A percentile compares a stretch with the other conserved stretches of the same genome.
Evolutionary conservation across 169 alveolate genomes (phyloP).

Genomic region (Cryptosporidium andersoni): DNA sequence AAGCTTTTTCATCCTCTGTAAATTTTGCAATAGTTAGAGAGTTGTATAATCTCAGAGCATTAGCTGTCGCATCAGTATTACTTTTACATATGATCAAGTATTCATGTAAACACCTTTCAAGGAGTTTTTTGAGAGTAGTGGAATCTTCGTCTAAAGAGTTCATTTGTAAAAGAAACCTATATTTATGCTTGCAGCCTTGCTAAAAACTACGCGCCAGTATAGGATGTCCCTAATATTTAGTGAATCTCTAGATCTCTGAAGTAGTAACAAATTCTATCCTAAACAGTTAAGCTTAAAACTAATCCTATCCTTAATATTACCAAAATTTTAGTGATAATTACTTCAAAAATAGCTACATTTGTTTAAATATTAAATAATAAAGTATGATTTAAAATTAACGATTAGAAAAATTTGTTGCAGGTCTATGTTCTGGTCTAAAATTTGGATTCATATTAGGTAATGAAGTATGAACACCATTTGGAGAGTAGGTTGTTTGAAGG

Average conservation of each 20-base stretch:
- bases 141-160: background rate
- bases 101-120: slow-evolving; percentile 41
- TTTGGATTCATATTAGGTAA: slow-evolving; percentile 4
- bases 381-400: no score
- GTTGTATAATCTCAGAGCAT: slow-evolving; percentile 33
- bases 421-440: slow-evolving; percentile 7
- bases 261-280: no score
- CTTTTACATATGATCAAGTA: slow-evolving; percentile 28
- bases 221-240: no score
- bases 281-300: no score
- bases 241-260: no score
- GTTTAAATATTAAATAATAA: no score
- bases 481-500: slow-evolving; percentile 1
- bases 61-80: slow-evolving; percentile 27
- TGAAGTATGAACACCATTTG: slow-evolving; percentile 10
- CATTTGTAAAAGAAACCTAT: no score
- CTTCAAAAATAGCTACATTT: no score
- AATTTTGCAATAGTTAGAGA: background rate
- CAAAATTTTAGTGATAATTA: no score
- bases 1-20: slow-evolving; percentile 2
- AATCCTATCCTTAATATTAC: no score
- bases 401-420: background rate
- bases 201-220: no score
- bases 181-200: no score
- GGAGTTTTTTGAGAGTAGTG: background rate